Evolutionary conservation across 2,329 filamentous ascomycete genomes (phyloP), one percentile per base, ranked within the genome.

Genomic region (Bimuria novae-zelandiae): DNA sequence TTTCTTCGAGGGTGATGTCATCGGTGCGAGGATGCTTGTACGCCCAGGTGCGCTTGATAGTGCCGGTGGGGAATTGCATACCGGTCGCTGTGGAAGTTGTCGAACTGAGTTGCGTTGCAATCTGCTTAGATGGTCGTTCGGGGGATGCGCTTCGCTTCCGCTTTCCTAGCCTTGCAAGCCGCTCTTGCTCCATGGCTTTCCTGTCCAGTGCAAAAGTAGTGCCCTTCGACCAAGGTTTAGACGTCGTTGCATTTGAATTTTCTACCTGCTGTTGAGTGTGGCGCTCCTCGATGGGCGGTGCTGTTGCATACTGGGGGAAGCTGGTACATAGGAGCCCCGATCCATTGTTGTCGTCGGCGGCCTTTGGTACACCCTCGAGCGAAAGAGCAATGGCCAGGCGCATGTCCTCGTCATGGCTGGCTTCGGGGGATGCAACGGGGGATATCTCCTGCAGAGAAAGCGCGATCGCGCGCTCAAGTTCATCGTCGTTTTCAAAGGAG

Each of bases 1-100:
- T 83, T 70, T 97, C 92, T 64, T 96, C 90, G 35, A 97, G 86
- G 55, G 86, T 94, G 68, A 97, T 90, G 57, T 96, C 90, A 56
- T 92, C 82, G 0, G 71, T 78, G 30, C 89, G 80, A 1, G 81
- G 77, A 57, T 83, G 84, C 2, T 87, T 86, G 30, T 78, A 78
- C 0, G 84, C 85, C 84, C 89, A 93, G 0, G 94, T 97, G 66
- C 89, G 90, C 74, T 90, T 94, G 41, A 97, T 84, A 0, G 80
- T 77, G 1, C 92, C 93, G 3, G 69, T 61, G 0, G 82, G 80
- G 63, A 82, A 87, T 49, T 80, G 74, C 7, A 67, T 6, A 27
- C 25, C 25, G n/a, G n/a, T n/a, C n/a, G 10, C 45, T 29, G 22
- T 54, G 49, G 14, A 54, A 46, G 36, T 19, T 36, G 23, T 2